A percentile compares a stretch with the other conserved stretches of the same genome.
phyloP scores from a whole-genome alignment of 148 eudicot species.

The Chenopodium suecicum region DNA sequence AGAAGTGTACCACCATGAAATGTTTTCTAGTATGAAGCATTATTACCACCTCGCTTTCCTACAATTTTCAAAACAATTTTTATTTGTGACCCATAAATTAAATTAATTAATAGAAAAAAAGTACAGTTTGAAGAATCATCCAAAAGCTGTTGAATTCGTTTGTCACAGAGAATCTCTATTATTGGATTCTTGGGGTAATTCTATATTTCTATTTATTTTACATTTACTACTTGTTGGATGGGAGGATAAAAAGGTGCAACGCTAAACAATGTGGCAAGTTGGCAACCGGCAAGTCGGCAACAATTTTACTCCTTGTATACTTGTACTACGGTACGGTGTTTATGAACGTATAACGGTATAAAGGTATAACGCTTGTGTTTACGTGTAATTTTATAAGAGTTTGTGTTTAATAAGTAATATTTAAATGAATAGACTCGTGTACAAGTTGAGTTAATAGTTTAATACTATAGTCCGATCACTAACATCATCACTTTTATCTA shows the following conservation, averaged over 20 bases:
- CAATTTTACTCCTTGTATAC: too few relatives aligned
- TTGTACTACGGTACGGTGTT: too few relatives aligned
- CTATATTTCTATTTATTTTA: not conserved
- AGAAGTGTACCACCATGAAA: not conserved
- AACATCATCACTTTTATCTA: not conserved
- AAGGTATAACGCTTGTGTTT: too few relatives aligned
- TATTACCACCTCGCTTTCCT: not conserved
- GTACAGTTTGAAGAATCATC: not conserved
- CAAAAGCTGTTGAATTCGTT: not conserved
- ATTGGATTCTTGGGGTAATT: not conserved
- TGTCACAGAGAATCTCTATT: not conserved
- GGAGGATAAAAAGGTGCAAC: not conserved
- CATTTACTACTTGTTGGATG: too few relatives aligned
- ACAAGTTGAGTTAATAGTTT: too few relatives aligned
- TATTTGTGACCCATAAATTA: not conserved
- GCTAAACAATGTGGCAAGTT: not conserved
- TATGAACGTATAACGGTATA: too few relatives aligned
- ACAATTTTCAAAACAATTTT: not conserved
- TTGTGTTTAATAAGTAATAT: too few relatives aligned
- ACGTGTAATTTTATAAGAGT: too few relatives aligned
- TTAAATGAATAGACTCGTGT: too few relatives aligned
- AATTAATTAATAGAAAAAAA: not conserved
- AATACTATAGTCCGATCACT: not conserved
- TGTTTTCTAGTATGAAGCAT: slow-evolving; percentile 1
- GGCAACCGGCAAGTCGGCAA: too few relatives aligned